Evolutionary conservation across 352 stramenopile species (phyloP), one percentile per base, ranked within the genome.

Genomic region (Phytophthora palmivora): DNA sequence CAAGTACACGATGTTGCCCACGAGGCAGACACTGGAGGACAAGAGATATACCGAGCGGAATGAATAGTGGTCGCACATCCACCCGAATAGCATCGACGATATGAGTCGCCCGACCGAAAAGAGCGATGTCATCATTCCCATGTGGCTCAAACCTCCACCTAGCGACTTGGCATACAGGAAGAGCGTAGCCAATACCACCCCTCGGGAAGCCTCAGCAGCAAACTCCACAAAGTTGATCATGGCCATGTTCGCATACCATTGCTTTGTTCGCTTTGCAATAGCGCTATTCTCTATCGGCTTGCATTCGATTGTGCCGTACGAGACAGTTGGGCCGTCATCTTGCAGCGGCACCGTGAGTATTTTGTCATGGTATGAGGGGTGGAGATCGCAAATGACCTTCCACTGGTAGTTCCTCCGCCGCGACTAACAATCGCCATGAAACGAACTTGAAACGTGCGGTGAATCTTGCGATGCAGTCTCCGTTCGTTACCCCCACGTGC

Each of bases 151-250:
- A 18, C 72, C 61, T 8, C 84, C 84, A 34, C 84, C 83, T 3
- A 92, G 67, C 16, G 83, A 92, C 58, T 88, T 88, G 63, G 68
- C 76, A 53, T 92, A 92, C 11, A 92, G 74, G 67, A 88, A 92
- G 10, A 92, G 76, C 48, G 84, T 91, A 16, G 82, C 68, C 33
- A 92, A 67, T 56, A 90, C 80, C 26, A 92, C 68, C 38, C 84
- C 84, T 12, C 84, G 76, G 16, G 82, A 91, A 2, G 79, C 85
- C 55, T 91, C 82, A 36, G 79, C 84, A 26, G 84, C 69, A 63
- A 91, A 90, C 53, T 91, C 82, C 57, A 91, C 76, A 47, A 90
- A 87, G 64, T 92, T 91, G 77, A 90, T 77, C 42, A 92, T 72
- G 16, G 71, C 69, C 76, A 91, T 91, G 58, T 90, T 86, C 26